Percentiles rank a stretch among this genome's conserved stretches.
Evolutionary conservation across 805 yeast species (phyloP).

Genomic region (Candida montana): DNA sequence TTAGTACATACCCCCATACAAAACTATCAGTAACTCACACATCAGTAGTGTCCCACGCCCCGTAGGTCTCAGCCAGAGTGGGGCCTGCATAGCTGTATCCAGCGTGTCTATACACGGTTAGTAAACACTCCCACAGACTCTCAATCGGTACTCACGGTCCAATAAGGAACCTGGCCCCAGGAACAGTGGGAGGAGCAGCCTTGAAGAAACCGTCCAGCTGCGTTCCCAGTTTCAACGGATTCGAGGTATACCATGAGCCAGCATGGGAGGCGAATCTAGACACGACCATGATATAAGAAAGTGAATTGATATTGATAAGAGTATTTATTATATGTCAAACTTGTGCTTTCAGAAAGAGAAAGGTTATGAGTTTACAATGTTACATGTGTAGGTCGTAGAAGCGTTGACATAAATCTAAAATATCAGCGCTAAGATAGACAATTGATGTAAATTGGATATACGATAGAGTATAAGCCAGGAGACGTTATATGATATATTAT

Average conservation of each 20-base stretch:
- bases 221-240: constrained; percentile 34
- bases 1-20: neutral
- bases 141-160: constrained; percentile 50
- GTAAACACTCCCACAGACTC: no score
- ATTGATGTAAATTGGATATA: no score
- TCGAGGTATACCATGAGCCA: constrained; percentile 80
- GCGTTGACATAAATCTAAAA: no score
- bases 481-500: no score
- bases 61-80: constrained; percentile 72
- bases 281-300: neutral
- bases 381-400: no score
- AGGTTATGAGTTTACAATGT: no score
- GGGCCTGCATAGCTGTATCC: constrained; percentile 82
- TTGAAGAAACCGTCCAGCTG: constrained; percentile 48
- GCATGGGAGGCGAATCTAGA: constrained; percentile 55
- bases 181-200: constrained; percentile 28
- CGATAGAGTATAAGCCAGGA: no score
- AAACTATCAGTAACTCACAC: constrained; percentile 25
- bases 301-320: no score
- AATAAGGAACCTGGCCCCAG: constrained; percentile 45
- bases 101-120: constrained; percentile 69
- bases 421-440: no score
- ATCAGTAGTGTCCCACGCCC: constrained; percentile 55
- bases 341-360: no score
- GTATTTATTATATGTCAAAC: no score